Percentiles rank a stretch among this genome's conserved stretches.
phyloP scores from a whole-genome alignment of 768 basidiomycete species.

The Fomitopsis serialis region DNA sequence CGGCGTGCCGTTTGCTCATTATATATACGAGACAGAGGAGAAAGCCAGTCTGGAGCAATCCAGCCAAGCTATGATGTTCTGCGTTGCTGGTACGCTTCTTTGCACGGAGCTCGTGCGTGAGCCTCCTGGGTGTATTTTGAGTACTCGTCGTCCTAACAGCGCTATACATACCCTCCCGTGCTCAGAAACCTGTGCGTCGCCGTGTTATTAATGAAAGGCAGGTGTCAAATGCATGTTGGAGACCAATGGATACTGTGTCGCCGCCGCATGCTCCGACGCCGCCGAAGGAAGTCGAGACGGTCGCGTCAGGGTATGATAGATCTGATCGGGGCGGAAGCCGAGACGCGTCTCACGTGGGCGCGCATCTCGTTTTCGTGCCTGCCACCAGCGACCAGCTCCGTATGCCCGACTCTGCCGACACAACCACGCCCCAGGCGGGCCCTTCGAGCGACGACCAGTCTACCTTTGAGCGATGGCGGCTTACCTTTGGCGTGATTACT shows the following conservation, averaged over 20 bases:
- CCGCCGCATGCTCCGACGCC: too few relatives aligned
- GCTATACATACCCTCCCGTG: not conserved
- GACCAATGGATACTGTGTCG: too few relatives aligned
- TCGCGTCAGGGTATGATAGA: too few relatives aligned
- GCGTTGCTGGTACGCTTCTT: too few relatives aligned
- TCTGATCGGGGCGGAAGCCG: too few relatives aligned
- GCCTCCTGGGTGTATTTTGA: too few relatives aligned
- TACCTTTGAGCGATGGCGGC: constrained; percentile 48
- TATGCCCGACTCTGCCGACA: not conserved
- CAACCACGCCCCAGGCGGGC: not conserved
- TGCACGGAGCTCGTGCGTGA: too few relatives aligned
- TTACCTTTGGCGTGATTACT: constrained; percentile 31
- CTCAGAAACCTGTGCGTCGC: too few relatives aligned
- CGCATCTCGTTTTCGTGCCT: not conserved
- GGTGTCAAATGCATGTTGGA: too few relatives aligned
- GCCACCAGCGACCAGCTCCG: not conserved
- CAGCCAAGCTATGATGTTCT: constrained; percentile 43
- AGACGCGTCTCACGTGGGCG: constrained; percentile 1
- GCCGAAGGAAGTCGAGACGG: too few relatives aligned
- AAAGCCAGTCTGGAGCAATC: constrained; percentile 51
- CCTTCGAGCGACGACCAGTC: constrained; percentile 9
- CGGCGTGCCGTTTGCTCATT: not conserved
- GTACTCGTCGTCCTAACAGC: too few relatives aligned
- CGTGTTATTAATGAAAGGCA: too few relatives aligned
- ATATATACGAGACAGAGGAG: constrained; percentile 31